Base-by-base conservation (phyloP, 2,329 filamentous ascomycete genomes). In the Aspergillus sp. region DNA sequence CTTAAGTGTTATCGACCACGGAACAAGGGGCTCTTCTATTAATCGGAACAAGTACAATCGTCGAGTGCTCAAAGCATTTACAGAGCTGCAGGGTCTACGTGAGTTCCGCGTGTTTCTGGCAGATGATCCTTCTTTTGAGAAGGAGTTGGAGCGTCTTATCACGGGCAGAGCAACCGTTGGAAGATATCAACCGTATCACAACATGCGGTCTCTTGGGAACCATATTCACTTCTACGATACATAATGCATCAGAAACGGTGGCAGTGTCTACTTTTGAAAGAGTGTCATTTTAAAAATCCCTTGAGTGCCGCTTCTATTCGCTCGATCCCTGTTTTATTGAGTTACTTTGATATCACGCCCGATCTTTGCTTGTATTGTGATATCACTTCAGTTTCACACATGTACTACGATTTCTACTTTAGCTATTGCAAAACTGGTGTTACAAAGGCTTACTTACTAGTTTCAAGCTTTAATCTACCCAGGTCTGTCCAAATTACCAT, bases 1-100 rank as follows among this genome's bases (percentile, higher is more conserved):
- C 2, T 40, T 69, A 6, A 61, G 45, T 7, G 56, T 68, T 31
- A 54, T 68, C 9, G 67, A 68, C 19, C 46, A 61, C 19, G 64
- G 64, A 17, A 52, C 51, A 21, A 40, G 21, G 23, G n/a, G 9
- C 49, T 17, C 2, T 37, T 12, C 44, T 11, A 21, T 44, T 3
- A 9, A 21, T 14, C 60, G 65, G 9, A 61, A 56, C 19, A 57
- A 39, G 15, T 67, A 63, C 39, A 48, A 67, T 57, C 61, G 63
- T 12, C 62, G 56, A 47, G 25, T 66, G 41, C 55, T 67, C 4
- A 57, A 59, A n/a, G n/a, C 52, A 6, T 68, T 68, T 33, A 17
- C 49, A 3, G 60, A 66, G 11, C 15, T 68, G 40, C 53, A 40
- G 3, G 61, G 62, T 3, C 44, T 68, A n/a, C 60, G 57, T 1